Conservation (phyloP, 2,329 filamentous ascomycete species). For the Fusarium tanahbumbuense region DNA sequence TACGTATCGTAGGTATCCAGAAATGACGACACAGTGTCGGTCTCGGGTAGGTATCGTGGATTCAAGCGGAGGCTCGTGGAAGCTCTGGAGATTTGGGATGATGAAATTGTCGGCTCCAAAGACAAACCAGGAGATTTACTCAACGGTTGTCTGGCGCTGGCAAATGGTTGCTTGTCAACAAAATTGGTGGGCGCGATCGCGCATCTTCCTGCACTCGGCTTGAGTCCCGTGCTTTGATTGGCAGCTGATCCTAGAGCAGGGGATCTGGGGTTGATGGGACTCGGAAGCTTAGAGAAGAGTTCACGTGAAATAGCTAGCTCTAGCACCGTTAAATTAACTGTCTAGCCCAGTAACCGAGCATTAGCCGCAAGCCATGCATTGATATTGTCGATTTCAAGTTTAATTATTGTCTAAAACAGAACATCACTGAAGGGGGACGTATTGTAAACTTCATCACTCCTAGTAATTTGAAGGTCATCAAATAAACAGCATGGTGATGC, state of each 20-base stretch:
- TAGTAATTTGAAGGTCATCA: neutral
- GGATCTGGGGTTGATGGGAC: slow-evolving; percentile 33
- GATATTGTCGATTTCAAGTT: neutral
- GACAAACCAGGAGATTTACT: slow-evolving; percentile 21
- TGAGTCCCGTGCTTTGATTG: slow-evolving; percentile 46
- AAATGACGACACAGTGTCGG: slow-evolving; percentile 45
- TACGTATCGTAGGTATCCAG: slow-evolving; percentile 30
- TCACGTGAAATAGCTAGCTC: slow-evolving; percentile 42
- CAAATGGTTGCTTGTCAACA: slow-evolving; percentile 47
- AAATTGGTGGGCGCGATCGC: slow-evolving; percentile 45
- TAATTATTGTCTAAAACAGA: slow-evolving; percentile 3
- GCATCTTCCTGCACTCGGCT: slow-evolving; percentile 35
- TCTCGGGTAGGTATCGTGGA: slow-evolving; percentile 16
- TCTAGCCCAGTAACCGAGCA: slow-evolving; percentile 26
- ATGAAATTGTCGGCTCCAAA: slow-evolving; percentile 20
- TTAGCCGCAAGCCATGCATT: slow-evolving; percentile 33
- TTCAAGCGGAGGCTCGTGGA: slow-evolving; percentile 12
- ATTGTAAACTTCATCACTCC: neutral
- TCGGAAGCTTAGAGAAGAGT: slow-evolving; percentile 26
- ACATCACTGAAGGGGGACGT: neutral
- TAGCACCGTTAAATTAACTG: neutral
- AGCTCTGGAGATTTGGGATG: slow-evolving; percentile 2
- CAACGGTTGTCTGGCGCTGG: slow-evolving; percentile 36
- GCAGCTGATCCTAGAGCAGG: slow-evolving; percentile 44
- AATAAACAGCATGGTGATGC: neutral